phyloP scores from a whole-genome alignment of 2,329 filamentous ascomycete genomes.

The Trichophyton rubrum region DNA sequence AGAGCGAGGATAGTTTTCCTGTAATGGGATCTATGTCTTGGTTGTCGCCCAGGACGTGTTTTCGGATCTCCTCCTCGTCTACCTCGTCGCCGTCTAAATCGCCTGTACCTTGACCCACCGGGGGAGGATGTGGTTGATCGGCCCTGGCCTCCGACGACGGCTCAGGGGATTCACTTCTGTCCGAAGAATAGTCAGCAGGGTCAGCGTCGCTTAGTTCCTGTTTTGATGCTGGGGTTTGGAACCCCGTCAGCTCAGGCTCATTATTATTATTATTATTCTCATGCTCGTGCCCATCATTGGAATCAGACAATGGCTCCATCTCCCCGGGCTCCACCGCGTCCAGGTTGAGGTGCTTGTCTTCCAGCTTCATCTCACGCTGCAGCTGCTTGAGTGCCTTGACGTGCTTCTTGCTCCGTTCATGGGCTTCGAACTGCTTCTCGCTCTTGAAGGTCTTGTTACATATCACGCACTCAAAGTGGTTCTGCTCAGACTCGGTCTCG shows the following conservation, averaged over 20 bases:
- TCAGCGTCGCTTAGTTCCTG: background rate
- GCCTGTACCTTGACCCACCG: background rate
- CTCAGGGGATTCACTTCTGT: background rate
- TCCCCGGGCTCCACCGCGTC: slow-evolving; percentile 4
- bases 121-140: background rate
- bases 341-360: slow-evolving; percentile 46
- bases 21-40: slow-evolving; percentile 26
- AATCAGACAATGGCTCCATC: background rate
- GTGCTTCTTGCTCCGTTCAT: slow-evolving; percentile 96
- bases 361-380: slow-evolving; percentile 67
- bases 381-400: slow-evolving; percentile 72
- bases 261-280: background rate
- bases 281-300: no score
- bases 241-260: background rate
- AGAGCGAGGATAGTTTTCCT: slow-evolving; percentile 16
- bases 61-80: slow-evolving; percentile 15
- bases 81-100: background rate
- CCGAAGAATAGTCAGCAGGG: background rate
- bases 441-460: slow-evolving; percentile 67
- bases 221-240: background rate
- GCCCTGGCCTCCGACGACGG: background rate
- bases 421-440: slow-evolving; percentile 77
- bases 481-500: slow-evolving; percentile 38
- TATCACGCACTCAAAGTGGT: slow-evolving; percentile 50
- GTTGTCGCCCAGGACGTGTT: slow-evolving; percentile 1